Evolutionary conservation across 2,329 filamentous ascomycete genomes (phyloP), one percentile per base, ranked within the genome.

Genomic region (Diaporthe batatas): DNA sequence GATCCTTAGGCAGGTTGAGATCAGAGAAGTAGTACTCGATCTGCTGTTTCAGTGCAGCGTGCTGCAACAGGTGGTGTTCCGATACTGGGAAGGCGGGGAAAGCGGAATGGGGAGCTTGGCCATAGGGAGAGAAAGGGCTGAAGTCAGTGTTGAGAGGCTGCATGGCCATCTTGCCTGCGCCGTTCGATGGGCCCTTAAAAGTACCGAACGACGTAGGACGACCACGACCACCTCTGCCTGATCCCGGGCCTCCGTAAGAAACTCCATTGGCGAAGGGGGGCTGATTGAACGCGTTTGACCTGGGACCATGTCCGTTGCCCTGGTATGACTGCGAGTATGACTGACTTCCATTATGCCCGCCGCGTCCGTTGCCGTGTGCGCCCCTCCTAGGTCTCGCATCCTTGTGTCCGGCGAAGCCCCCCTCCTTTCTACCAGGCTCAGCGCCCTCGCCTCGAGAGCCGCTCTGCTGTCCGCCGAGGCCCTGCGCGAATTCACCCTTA

Each of bases 11-110:
- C 65, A 98, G 88, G 80, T 99, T 99, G 79, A 98, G 94, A 36
- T 98, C 89, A 0, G 96, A 98, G 84, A 99, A 98, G 83, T 99
- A 99, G 85, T 98, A 99, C 79, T 98, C 94, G 49, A 95, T 89
- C 79, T 88, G 85, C 76, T 80, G 81, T 70, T 83, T 86, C 64
- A 90, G 80, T 59, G 86, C 80, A 4, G 82, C 77, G 49, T 86
- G 70, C 51, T 79, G 67, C 21, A 83, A 68, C 11, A 72, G 39
- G 36, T 77, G 73, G 39, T 77, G 77, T 23, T 77, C 53, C 6
- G 75, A 73, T 23, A 72, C 67, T 23, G 73, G 69, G 32, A 73
- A 78, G 44, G 75, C 58, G 11, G 69, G 69, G 79, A 92, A 91
- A 77, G 88, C 75, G 85, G 87, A 79, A 90, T 89, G 49, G 47